Conservation (phyloP, 2,329 filamentous ascomycete genomes). For the Calonectria naviculata region DNA sequence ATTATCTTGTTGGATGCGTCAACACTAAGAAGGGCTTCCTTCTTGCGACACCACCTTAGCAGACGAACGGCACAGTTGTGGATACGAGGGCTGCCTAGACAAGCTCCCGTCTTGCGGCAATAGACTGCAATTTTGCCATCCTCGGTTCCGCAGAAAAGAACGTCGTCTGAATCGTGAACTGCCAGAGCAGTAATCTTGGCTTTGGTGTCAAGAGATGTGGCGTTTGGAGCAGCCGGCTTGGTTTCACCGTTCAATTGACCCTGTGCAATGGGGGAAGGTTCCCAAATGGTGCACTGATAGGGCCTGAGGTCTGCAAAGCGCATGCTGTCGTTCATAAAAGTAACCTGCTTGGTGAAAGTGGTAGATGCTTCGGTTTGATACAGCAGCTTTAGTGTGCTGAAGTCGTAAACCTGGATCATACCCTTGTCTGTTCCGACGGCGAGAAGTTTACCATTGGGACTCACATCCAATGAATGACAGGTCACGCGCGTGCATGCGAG, state of each 20-base stretch:
- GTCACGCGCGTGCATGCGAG: constrained; percentile 40
- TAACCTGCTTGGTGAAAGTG: constrained; percentile 44
- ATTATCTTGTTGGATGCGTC: constrained; percentile 42
- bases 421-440: constrained; percentile 38
- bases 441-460: constrained; percentile 43
- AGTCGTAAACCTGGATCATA: constrained; percentile 43
- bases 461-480: constrained; percentile 44
- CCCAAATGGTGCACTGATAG: constrained; percentile 50
- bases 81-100: constrained; percentile 39
- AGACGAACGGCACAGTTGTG: constrained; percentile 44
- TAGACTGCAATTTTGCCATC: constrained; percentile 49
- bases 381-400: constrained; percentile 40
- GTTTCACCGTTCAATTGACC: constrained; percentile 40
- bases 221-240: constrained; percentile 39
- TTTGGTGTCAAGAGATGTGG: constrained; percentile 33
- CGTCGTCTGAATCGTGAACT: constrained; percentile 34
- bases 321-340: constrained; percentile 45
- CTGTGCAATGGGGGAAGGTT: constrained; percentile 42
- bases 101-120: constrained; percentile 25
- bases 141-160: constrained; percentile 49
- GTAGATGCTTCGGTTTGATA: constrained; percentile 23
- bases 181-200: constrained; percentile 44
- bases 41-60: constrained; percentile 38
- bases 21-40: constrained; percentile 41
- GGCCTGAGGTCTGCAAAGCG: constrained; percentile 49